A percentile compares a stretch with the other conserved stretches of the same genome.
Conservation (phyloP, 371 early-diverging fungal species). For the Syncephalastrum contaminatum region DNA sequence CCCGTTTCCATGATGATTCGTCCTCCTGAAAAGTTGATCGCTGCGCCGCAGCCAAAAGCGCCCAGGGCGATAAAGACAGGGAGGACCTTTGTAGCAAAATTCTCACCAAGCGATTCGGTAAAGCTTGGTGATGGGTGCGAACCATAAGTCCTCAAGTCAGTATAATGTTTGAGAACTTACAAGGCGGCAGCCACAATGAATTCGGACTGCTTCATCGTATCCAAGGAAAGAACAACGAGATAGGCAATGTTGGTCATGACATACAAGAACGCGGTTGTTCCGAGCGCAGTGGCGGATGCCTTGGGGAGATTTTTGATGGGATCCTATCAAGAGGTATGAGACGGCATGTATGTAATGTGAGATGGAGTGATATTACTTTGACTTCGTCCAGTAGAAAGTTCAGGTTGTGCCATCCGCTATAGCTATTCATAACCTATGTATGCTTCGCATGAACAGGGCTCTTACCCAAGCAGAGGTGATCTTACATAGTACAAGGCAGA, state of each 20-base stretch:
- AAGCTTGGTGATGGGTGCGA: constrained; percentile 19
- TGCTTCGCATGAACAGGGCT: not conserved
- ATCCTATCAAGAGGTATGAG: constrained; percentile 17
- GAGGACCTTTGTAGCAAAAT: constrained; percentile 32
- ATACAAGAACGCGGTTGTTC: constrained; percentile 28
- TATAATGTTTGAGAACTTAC: too few relatives aligned
- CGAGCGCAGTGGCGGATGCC: constrained; percentile 29
- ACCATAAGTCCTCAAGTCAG: too few relatives aligned
- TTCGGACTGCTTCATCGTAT: constrained; percentile 33
- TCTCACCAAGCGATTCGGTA: constrained; percentile 33
- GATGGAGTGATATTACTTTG: constrained; percentile 16
- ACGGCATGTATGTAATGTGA: too few relatives aligned
- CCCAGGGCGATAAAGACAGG: constrained; percentile 38
- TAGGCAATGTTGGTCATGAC: constrained; percentile 40
- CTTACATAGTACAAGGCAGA: constrained; percentile 42
- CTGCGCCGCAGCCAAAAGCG: constrained; percentile 38
- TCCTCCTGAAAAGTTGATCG: constrained; percentile 29
- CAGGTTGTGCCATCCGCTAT: constrained; percentile 44
- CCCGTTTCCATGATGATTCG: constrained; percentile 43
- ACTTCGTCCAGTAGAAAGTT: constrained; percentile 42
- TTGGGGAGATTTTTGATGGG: constrained; percentile 41
- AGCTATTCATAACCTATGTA: constrained; percentile 35
- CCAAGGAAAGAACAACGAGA: constrained; percentile 31
- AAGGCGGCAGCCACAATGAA: constrained; percentile 44
- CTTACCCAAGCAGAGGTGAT: not conserved